phyloP scores from a whole-genome alignment of 441 rosid species.

The Adansonia madagascariensis region DNA sequence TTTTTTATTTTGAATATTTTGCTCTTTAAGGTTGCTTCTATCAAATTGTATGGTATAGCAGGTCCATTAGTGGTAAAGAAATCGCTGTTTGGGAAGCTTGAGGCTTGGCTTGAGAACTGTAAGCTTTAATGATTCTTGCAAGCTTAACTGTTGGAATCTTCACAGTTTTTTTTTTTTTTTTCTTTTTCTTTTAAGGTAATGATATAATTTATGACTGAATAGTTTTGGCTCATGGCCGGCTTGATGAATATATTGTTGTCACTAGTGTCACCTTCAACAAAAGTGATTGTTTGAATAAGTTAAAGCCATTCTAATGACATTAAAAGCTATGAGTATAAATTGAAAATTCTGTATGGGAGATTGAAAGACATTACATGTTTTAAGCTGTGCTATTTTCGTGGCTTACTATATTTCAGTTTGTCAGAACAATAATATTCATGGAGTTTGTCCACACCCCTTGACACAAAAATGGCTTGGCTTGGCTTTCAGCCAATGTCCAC shows the following conservation, averaged over 20 bases:
- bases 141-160: not conserved
- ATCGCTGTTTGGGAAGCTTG: not conserved
- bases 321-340: not conserved
- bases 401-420: too few species aligned
- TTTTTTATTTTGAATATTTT: not conserved
- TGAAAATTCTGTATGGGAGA: not conserved
- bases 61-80: not conserved
- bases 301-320: not conserved
- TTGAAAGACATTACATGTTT: too few species aligned
- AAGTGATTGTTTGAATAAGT: not conserved
- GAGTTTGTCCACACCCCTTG: too few species aligned
- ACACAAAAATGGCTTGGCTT: too few species aligned
- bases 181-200: not conserved
- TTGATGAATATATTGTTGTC: not conserved
- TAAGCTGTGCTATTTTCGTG: too few species aligned
- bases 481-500: too few species aligned
- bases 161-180: not conserved
- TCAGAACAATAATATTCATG: too few species aligned
- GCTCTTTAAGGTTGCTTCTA: constrained; percentile 2
- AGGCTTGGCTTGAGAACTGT: constrained; percentile 6
- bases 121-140: not conserved
- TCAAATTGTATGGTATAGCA: constrained; percentile 5
- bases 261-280: not conserved
- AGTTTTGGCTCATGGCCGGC: not conserved
- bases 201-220: not conserved